Conservation (phyloP, 306 rosid genomes). For the Urtica urens region DNA sequence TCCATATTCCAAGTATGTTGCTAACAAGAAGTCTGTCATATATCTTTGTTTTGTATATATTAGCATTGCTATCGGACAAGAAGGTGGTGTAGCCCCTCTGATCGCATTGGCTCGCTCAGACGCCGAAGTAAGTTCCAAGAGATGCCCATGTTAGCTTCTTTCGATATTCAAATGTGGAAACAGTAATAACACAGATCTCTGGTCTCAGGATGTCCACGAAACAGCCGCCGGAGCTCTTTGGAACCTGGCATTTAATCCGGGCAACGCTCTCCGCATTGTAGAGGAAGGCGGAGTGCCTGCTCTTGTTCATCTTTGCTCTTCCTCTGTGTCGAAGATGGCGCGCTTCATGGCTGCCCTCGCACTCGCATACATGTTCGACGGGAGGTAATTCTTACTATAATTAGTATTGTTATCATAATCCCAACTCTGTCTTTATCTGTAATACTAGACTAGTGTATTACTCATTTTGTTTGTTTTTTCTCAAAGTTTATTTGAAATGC, state of each 20-base stretch:
- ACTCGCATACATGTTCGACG: slow-evolving; percentile 98
- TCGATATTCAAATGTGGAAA: too few species aligned
- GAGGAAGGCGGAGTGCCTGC: slow-evolving; percentile 99
- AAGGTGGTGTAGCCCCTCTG: slow-evolving; percentile 98
- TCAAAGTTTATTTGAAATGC: slow-evolving; percentile 1
- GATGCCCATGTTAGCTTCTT: too few species aligned
- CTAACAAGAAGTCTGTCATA: slow-evolving; percentile 4
- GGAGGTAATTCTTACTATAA: slow-evolving; percentile 54
- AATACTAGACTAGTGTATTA: neutral
- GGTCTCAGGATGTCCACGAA: slow-evolving; percentile 96
- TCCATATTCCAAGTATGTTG: too few species aligned
- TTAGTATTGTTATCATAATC: too few species aligned
- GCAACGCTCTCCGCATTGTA: slow-evolving; percentile 90
- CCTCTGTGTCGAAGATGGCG: slow-evolving; percentile 95
- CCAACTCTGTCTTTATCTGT: neutral
- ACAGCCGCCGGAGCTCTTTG: slow-evolving; percentile 99
- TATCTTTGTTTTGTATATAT: slow-evolving; percentile 16
- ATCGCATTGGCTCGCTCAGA: slow-evolving; percentile 92
- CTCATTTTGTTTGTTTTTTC: slow-evolving; percentile 2
- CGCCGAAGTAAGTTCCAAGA: slow-evolving; percentile 77
- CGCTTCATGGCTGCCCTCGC: slow-evolving; percentile 99
- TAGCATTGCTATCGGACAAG: slow-evolving; percentile 96
- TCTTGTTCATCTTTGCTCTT: slow-evolving; percentile 84
- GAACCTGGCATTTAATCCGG: slow-evolving; percentile 98
- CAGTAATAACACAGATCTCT: slow-evolving; percentile 9